phyloP scores from a whole-genome alignment of 768 basidiomycete species.

The Serpula lacrymans region DNA sequence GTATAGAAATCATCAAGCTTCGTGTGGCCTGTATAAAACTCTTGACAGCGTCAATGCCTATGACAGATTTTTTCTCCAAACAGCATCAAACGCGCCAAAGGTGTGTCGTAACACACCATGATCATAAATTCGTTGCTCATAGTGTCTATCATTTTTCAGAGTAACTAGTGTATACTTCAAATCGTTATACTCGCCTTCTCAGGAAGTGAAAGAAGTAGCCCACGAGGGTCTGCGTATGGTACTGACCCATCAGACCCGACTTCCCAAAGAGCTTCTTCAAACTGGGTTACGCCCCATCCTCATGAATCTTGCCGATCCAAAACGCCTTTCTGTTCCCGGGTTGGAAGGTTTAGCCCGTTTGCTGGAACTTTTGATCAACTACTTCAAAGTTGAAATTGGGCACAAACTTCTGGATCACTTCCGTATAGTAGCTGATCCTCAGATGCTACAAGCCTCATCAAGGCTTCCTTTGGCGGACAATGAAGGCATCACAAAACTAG shows the following conservation, averaged over 20 bases:
- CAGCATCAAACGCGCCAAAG: conserved; percentile 83
- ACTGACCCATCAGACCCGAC: conserved; percentile 80
- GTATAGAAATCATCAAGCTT: conserved; percentile 80
- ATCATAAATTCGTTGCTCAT: no score
- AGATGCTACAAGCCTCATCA: conserved; percentile 76
- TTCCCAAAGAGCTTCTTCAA: conserved; percentile 94
- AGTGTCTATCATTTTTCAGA: conserved; percentile 36
- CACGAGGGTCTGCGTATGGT: conserved; percentile 92
- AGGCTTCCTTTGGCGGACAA: conserved; percentile 81
- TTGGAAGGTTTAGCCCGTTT: conserved; percentile 92
- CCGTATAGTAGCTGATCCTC: conserved; percentile 85
- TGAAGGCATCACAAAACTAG: conserved; percentile 88
- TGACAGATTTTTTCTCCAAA: conserved; percentile 88
- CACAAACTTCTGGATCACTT: conserved; percentile 97
- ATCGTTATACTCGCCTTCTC: conserved; percentile 87
- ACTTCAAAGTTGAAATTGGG: conserved; percentile 99
- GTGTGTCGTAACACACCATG: conserved; percentile 52
- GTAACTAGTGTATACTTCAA: conserved; percentile 98
- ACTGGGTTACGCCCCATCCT: conserved; percentile 93
- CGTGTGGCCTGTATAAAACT: conserved; percentile 93
- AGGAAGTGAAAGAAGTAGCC: conserved; percentile 92
- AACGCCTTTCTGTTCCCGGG: conserved; percentile 87
- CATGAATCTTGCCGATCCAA: conserved; percentile 97
- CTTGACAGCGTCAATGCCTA: conserved; percentile 89
- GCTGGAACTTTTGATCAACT: conserved; percentile 91